Evolutionary conservation across 1,284 basidiomycete genomes (phyloP), one percentile per base, ranked within the genome.

Genomic region (Trichosporon faecale): DNA sequence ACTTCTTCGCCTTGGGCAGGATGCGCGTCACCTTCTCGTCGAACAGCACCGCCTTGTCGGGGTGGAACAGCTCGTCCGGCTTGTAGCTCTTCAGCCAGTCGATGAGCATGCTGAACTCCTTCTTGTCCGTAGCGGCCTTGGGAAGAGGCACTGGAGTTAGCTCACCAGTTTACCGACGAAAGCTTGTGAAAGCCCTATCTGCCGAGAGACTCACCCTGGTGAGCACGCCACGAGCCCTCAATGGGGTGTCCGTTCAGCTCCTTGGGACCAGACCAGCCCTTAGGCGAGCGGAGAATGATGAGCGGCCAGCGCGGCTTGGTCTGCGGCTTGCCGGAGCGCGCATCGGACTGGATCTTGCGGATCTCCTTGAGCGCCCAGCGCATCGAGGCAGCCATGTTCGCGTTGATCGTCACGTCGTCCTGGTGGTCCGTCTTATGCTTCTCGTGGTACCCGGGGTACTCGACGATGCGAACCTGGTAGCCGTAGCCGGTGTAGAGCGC

Each of bases 101-200:
- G 75, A 89, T 86, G 60, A 95, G 86, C 9, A 87, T 79, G 0
- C 78, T 77, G 68, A 93, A 88, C 76, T 94, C 88, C 69, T 88
- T 87, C 11, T 85, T 78, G 72, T 89, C 86, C 0, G 85, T 88
- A 78, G 90, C 90, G 2, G 90, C 89, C 14, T 85, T 84, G 2
- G 92, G 89, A 18, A 95, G 87, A 4, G 94, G 93, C 1, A 95
- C 92, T n/a, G n/a, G n/a, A n/a, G n/a, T n/a, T n/a, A n/a, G n/a
- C n/a, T n/a, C n/a, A n/a, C n/a, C n/a, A n/a, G n/a, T n/a, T n/a
- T n/a, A n/a, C n/a, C n/a, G n/a, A n/a, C n/a, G n/a, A n/a, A n/a
- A n/a, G n/a, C n/a, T n/a, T n/a, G n/a, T n/a, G n/a, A n/a, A n/a
- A n/a, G n/a, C n/a, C n/a, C n/a, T n/a, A n/a, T n/a, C n/a, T n/a